These are phyloP conservation scores for Xeromyces bisporus DNA, from an alignment of 495 filamentous ascomycete genomes.

Conservation along the genomic window DNA sequence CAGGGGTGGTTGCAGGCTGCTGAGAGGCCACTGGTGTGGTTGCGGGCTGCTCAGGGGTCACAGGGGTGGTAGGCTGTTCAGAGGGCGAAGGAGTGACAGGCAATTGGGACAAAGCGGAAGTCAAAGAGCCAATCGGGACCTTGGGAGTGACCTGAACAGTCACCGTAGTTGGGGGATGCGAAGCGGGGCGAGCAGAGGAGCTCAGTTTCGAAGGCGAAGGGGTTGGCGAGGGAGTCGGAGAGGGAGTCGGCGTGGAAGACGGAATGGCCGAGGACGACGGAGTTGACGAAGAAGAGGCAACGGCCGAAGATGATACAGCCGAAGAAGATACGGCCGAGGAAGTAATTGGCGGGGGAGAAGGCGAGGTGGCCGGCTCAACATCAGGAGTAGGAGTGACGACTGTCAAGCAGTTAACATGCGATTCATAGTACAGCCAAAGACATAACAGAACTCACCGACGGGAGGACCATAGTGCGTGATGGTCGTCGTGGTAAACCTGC, in stretches of 20 bases:
- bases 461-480: slow-evolving; percentile 41
- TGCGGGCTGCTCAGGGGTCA: slow-evolving; percentile 48
- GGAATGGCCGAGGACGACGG: slow-evolving; percentile 11
- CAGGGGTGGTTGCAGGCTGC: slow-evolving; percentile 62
- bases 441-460: slow-evolving; percentile 31
- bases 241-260: slow-evolving; percentile 10
- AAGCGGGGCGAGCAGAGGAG: slow-evolving; percentile 23
- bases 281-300: background rate
- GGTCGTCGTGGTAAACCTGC: slow-evolving; percentile 55
- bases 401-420: background rate
- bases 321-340: slow-evolving; percentile 14
- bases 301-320: no score
- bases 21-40: slow-evolving; percentile 52
- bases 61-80: slow-evolving; percentile 3
- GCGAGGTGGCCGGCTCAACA: background rate
- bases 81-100: slow-evolving; percentile 1
- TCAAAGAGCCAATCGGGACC: no score
- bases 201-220: slow-evolving; percentile 11
- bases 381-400: background rate
- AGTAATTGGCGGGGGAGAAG: background rate
- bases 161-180: slow-evolving; percentile 18
- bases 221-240: slow-evolving; percentile 15
- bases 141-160: slow-evolving; percentile 13
- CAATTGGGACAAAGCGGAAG: background rate
- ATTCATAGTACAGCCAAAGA: background rate